Base-by-base conservation (phyloP, 2,329 filamentous ascomycete species). In the Remersonia thermophila region DNA sequence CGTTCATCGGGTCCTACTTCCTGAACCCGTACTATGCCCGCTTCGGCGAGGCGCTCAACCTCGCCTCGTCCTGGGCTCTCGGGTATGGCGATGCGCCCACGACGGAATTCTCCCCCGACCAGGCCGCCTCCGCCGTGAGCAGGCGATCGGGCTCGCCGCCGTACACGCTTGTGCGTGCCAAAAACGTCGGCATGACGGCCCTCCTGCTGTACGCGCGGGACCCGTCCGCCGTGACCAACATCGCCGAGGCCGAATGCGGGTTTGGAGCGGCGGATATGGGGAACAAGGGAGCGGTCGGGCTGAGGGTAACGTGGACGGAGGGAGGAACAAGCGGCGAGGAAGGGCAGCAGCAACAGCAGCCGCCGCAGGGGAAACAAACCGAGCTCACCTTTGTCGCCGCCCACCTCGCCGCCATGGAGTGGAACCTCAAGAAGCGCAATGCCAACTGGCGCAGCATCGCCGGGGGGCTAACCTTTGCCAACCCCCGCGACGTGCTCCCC, bases 271-370 rank as follows among this genome's bases (percentile, higher is more conserved):
- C 77, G 39, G 80, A 89, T 33, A 91, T 94, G 80, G 91, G 86
- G 12, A 95, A 95, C 58, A 98, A 98, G 60, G 91, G 89, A 20
- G 89, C 86, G 3, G 81, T 93, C 1, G 91, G 81, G 0, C 67
- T 89, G 42, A 70, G 86, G 25, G 59, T 91, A 30, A 67, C 74
- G 11, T 80, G 83, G 49, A 51, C 27, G 7, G 53, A 23, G 53
- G 25, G 52, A 45, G 5, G 52, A n/a, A n/a, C n/a, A n/a, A n/a
- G n/a, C n/a, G n/a, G 20, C 9, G 5, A 23, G 5, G 5, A 23
- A 6, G 5, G 56, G 11, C 48, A 48, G 4, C 60, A 63, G 28
- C 55, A 54, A 15, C 55, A 38, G 51, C 46, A 31, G 50, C 45
- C 20, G 20, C 5, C 5, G 20, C 20, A 23, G 20, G 47, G 44